These are phyloP conservation scores for Penicillium sp. DNA, from an alignment of 2,329 filamentous ascomycete species.

Conservation along the genomic window DNA sequence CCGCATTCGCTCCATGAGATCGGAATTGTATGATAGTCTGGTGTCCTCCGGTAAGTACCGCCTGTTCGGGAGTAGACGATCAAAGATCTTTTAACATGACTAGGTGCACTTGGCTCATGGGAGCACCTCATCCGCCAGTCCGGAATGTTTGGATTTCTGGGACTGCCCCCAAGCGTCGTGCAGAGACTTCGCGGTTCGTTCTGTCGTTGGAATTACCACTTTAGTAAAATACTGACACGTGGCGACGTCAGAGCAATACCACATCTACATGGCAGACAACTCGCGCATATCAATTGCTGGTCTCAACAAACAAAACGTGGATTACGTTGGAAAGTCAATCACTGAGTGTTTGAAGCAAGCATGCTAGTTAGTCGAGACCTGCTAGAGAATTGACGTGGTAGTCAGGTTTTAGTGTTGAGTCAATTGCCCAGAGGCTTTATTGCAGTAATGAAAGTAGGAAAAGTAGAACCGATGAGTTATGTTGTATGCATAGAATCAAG, in stretches of 20 bases:
- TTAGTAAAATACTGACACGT: constrained; percentile 1
- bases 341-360: constrained; percentile 13
- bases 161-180: constrained; percentile 48
- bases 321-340: constrained; percentile 31
- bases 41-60: constrained; percentile 11
- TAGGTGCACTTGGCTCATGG: constrained; percentile 71
- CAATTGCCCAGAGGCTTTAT: not conserved
- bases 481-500: not conserved
- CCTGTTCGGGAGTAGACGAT: not conserved
- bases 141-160: constrained; percentile 89
- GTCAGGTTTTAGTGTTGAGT: not conserved
- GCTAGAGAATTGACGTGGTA: not conserved
- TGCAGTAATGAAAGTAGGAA: not conserved
- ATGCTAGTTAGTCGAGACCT: not conserved
- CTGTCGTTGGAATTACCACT: not conserved
- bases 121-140: constrained; percentile 73
- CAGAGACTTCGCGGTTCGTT: constrained; percentile 32
- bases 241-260: constrained; percentile 37
- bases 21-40: constrained; percentile 70
- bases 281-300: constrained; percentile 95
- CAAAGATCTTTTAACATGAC: constrained; percentile 53
- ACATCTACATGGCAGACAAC: constrained; percentile 66
- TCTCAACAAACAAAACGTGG: constrained; percentile 61
- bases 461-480: not conserved
- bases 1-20: constrained; percentile 87